Conservation (phyloP, 2,329 filamentous ascomycete species). For the Colletotrichum salicis region DNA sequence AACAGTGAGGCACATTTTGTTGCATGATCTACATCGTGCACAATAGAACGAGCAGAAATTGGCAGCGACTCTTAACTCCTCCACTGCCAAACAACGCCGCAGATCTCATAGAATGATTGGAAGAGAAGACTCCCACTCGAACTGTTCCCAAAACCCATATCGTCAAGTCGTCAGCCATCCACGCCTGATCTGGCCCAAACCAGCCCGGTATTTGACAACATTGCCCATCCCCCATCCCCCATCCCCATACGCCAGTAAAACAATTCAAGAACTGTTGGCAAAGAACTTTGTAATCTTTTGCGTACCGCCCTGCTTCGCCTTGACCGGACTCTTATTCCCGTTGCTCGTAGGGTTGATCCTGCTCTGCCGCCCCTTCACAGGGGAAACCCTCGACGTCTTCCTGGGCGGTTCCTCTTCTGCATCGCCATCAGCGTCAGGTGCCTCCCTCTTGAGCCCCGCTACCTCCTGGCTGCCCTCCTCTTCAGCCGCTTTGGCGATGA, state of each 20-base stretch:
- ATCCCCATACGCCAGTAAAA: background rate
- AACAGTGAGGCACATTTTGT: too few relatives aligned
- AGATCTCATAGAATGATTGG: background rate
- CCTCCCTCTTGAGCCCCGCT: slow-evolving; percentile 42
- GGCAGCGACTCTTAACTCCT: background rate
- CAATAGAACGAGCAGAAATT: background rate
- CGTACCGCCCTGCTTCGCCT: slow-evolving; percentile 45
- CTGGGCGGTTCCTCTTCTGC: slow-evolving; percentile 38
- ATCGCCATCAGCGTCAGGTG: slow-evolving; percentile 27
- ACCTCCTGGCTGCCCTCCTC: background rate
- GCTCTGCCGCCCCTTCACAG: slow-evolving; percentile 38
- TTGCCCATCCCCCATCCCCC: too few relatives aligned
- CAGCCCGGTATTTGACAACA: background rate
- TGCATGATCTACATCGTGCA: background rate
- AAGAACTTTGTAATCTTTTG: slow-evolving; percentile 62
- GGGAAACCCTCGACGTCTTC: slow-evolving; percentile 38
- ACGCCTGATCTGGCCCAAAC: too few relatives aligned
- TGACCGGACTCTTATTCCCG: slow-evolving; percentile 46
- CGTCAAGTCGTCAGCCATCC: background rate
- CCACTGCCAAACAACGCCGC: background rate
- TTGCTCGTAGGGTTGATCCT: slow-evolving; percentile 57
- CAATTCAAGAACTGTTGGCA: slow-evolving; percentile 51
- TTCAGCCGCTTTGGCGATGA: slow-evolving; percentile 29
- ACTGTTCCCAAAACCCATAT: background rate
- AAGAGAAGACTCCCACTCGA: background rate